Conservation (phyloP, 2,329 filamentous ascomycete genomes). For the Sclerotinia subarctica region DNA sequence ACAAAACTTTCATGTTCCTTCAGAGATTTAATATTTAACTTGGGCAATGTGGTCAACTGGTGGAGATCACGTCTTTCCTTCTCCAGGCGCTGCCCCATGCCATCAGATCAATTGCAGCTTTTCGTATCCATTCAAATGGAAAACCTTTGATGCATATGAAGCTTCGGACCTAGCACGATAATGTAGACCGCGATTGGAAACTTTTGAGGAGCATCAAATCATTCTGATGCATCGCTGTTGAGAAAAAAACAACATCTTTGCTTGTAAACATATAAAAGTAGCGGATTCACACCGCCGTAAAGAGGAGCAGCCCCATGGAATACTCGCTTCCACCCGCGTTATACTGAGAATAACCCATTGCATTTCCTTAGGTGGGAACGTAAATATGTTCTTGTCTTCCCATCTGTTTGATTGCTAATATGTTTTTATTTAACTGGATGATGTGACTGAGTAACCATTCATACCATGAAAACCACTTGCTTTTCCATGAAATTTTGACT, state of each 20-base stretch:
- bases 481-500: neutral
- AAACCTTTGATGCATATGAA: neutral
- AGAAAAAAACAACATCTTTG: neutral
- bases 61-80: neutral
- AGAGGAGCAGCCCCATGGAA: neutral
- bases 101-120: neutral
- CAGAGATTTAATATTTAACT: neutral
- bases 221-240: neutral
- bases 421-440: too few relatives aligned
- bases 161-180: neutral
- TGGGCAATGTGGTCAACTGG: neutral
- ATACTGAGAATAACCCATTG: neutral
- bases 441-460: neutral
- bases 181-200: neutral
- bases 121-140: neutral
- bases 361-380: neutral
- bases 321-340: neutral
- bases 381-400: neutral
- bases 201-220: neutral
- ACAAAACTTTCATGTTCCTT: neutral
- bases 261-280: too few relatives aligned
- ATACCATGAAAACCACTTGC: neutral
- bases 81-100: neutral
- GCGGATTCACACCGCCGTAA: neutral
- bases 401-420: neutral